A percentile compares a stretch with the other conserved stretches of the same genome.
phyloP scores from a whole-genome alignment of 2,329 filamentous ascomycete genomes.

The Fusarium sp. region DNA sequence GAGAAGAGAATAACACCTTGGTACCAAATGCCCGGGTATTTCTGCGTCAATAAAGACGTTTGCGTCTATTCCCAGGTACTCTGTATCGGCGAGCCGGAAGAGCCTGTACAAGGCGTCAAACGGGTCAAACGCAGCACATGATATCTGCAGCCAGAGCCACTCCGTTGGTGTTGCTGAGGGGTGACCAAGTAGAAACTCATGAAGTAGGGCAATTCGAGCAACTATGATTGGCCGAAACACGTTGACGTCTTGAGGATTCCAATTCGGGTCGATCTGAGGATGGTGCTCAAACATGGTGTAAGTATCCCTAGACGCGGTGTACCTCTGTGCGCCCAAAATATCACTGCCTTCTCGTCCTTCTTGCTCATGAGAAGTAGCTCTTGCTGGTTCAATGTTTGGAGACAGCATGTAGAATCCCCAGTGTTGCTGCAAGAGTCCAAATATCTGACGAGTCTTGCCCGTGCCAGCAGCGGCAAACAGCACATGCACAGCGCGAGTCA shows the following conservation, averaged over 20 bases:
- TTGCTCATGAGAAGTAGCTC: not conserved
- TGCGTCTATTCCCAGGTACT: not conserved
- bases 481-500: not conserved
- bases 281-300: not conserved
- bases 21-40: not conserved
- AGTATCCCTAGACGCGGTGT: not conserved
- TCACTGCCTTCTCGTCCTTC: not conserved
- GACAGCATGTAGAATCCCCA: conserved; percentile 2
- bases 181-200: not conserved
- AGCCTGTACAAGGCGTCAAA: conserved; percentile 8
- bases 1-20: not conserved
- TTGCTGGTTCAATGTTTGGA: not conserved
- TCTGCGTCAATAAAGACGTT: not conserved
- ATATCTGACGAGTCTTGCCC: conserved; percentile 1
- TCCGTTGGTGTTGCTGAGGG: not conserved
- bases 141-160: conserved; percentile 7
- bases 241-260: not conserved
- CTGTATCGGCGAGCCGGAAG: not conserved
- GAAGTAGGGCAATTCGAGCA: not conserved
- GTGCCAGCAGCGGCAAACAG: not conserved
- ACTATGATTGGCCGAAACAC: not conserved
- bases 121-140: not conserved
- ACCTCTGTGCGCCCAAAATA: not conserved
- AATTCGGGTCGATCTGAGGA: not conserved
- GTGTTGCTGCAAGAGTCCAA: not conserved